Evolutionary conservation across 2,329 filamentous ascomycete genomes (phyloP).

Genomic region (Apiospora hydei): DNA sequence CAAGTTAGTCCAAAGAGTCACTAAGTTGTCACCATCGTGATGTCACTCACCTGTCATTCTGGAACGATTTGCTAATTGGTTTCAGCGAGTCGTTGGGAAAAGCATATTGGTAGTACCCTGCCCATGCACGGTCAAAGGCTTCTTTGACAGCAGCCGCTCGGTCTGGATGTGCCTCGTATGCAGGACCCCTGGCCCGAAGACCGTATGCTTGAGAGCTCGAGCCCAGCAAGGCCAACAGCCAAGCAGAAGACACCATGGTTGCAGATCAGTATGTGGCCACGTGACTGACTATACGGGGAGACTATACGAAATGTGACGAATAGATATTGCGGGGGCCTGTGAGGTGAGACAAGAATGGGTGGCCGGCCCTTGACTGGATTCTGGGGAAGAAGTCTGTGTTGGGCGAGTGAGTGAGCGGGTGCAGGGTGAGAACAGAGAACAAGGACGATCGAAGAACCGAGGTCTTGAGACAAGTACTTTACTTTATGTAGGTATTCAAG

Average conservation of each 20-base stretch:
- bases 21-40: neutral
- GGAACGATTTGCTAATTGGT: constrained; percentile 69
- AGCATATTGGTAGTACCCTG: constrained; percentile 75
- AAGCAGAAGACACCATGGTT: constrained; percentile 24
- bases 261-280: no score
- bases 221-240: constrained; percentile 24
- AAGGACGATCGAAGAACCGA: neutral
- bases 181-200: constrained; percentile 33
- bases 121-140: constrained; percentile 75
- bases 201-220: neutral
- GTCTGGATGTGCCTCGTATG: constrained; percentile 43
- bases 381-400: neutral
- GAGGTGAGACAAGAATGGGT: neutral
- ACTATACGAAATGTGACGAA: neutral
- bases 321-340: neutral
- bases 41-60: constrained; percentile 70
- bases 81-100: constrained; percentile 80
- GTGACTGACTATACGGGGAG: neutral
- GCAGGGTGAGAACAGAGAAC: neutral
- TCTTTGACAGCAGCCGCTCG: constrained; percentile 69
- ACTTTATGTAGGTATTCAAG: neutral
- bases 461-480: constrained; percentile 10
- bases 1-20: neutral
- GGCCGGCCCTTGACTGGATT: neutral
- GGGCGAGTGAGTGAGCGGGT: neutral